These are phyloP conservation scores for Saccharomyces hybrid DNA, from an alignment of 1,139 yeast species.

Conservation along the genomic window DNA sequence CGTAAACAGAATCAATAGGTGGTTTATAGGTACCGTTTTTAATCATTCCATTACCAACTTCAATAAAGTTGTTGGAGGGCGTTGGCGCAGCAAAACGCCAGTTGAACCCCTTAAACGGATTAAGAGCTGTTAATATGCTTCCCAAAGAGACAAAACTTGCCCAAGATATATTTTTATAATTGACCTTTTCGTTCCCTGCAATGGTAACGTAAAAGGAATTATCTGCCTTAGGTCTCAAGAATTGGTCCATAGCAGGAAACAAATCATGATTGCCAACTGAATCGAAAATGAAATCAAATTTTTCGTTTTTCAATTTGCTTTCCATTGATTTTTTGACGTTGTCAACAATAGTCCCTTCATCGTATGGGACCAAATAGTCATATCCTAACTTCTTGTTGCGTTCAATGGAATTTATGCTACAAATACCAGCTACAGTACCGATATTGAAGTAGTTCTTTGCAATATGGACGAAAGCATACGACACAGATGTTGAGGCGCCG, in stretches of 20 bases:
- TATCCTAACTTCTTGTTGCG: slow-evolving; percentile 45
- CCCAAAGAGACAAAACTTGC: background rate
- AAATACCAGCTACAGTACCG: slow-evolving; percentile 36
- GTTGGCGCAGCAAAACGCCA: slow-evolving; percentile 23
- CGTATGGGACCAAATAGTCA: slow-evolving; percentile 45
- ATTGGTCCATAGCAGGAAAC: slow-evolving; percentile 30
- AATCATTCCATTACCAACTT: slow-evolving; percentile 34
- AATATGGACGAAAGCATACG: slow-evolving; percentile 23
- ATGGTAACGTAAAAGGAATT: slow-evolving; percentile 43
- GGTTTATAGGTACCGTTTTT: slow-evolving; percentile 38
- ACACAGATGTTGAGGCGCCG: slow-evolving; percentile 30
- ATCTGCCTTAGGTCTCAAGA: slow-evolving; percentile 36
- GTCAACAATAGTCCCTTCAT: slow-evolving; percentile 30
- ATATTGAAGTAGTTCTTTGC: slow-evolving; percentile 26
- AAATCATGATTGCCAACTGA: slow-evolving; percentile 40
- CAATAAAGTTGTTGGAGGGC: slow-evolving; percentile 27
- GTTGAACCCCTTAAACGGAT: slow-evolving; percentile 38
- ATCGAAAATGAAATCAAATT: slow-evolving; percentile 43
- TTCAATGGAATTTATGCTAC: slow-evolving; percentile 37
- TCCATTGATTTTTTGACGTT: slow-evolving; percentile 32
- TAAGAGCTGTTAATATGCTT: slow-evolving; percentile 1
- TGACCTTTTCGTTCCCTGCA: slow-evolving; percentile 40
- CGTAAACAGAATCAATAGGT: slow-evolving; percentile 45
- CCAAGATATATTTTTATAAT: slow-evolving; percentile 16
- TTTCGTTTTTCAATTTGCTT: slow-evolving; percentile 30